These are phyloP conservation scores for Beauveria sp. DNA, from an alignment of 2,329 filamentous ascomycete genomes.

Conservation along the genomic window DNA sequence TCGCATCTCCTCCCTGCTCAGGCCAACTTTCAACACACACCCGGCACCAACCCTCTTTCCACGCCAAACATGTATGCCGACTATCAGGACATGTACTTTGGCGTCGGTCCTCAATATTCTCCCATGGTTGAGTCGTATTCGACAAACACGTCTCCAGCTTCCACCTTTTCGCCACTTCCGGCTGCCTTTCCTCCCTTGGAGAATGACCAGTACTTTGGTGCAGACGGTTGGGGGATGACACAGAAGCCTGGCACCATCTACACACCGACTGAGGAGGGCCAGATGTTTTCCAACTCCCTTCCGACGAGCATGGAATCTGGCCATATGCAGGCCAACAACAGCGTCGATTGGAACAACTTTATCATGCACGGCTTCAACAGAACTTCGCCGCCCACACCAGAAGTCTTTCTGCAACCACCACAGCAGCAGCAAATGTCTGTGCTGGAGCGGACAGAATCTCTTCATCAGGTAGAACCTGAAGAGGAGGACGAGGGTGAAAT, in stretches of 20 bases:
- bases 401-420: constrained; percentile 45
- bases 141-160: constrained; percentile 48
- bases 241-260: constrained; percentile 24
- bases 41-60: constrained; percentile 28
- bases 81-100: constrained; percentile 32
- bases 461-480: constrained; percentile 40
- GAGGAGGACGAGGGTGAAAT: constrained; percentile 60
- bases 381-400: constrained; percentile 52
- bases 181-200: constrained; percentile 35
- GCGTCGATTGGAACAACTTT: constrained; percentile 38
- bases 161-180: constrained; percentile 46
- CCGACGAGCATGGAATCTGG: neutral
- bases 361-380: constrained; percentile 35
- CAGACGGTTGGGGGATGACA: constrained; percentile 29
- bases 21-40: constrained; percentile 22
- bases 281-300: constrained; percentile 23
- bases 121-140: constrained; percentile 49
- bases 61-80: constrained; percentile 28
- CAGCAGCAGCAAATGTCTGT: constrained; percentile 39
- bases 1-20: constrained; percentile 35
- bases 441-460: constrained; percentile 35
- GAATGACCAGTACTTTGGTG: constrained; percentile 31
- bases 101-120: constrained; percentile 36
- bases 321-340: neutral
- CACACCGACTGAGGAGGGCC: constrained; percentile 15